Base-by-base conservation (phyloP, 345 rosid species). In the Populus davidiana region DNA sequence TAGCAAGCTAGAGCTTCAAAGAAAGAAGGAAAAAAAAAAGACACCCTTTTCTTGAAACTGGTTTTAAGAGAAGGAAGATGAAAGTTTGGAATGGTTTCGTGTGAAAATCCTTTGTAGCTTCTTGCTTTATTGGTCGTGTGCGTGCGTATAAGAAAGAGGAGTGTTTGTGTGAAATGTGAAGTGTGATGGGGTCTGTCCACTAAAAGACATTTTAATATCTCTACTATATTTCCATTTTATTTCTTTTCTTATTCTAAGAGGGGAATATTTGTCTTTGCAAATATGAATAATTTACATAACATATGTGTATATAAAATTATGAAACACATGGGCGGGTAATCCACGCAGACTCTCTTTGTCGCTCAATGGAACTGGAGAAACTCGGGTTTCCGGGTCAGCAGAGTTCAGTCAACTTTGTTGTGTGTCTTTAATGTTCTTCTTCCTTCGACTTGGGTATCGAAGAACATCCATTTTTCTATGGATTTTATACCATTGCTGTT, bases 41-140 rank as follows among this genome's bases (percentile, higher is more conserved):
- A 50, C 71, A 1, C 17, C 18, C n/a, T 84, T 81, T 54, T 54
- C 29, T 67, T 43, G 84, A 62, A 73, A 73, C 71, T 59, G 76
- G 79, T 73, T 73, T 75, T 76, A 77, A 81, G 80, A 84, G 83
- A 64, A 86, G 83, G 70, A 85, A 80, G 75, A 81, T 72, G 73
- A 77, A 82, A 73, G 81, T 81, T 78, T 83, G 71, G 63, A 78
- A 74, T 73, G 81, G 85, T 59, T 79, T 86, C 78, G 82, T 81
- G 85, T 81, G 90, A 81, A 81, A 74, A 83, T 79, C 80, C 88
- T 88, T 76, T 85, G 73, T 78, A 77, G 27, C 65, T 47, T 44
- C 67, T 68, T 68, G 80, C 80, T 77, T 78, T 78, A 78, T 78
- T 72, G 64, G 20, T 5, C 23, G 14, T 41, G 59, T 41, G 69